A percentile compares a stretch with the other conserved stretches of the same genome.
Evolutionary conservation across 2,329 filamentous ascomycete genomes (phyloP).

Genomic region (Ophiostoma populinum): DNA sequence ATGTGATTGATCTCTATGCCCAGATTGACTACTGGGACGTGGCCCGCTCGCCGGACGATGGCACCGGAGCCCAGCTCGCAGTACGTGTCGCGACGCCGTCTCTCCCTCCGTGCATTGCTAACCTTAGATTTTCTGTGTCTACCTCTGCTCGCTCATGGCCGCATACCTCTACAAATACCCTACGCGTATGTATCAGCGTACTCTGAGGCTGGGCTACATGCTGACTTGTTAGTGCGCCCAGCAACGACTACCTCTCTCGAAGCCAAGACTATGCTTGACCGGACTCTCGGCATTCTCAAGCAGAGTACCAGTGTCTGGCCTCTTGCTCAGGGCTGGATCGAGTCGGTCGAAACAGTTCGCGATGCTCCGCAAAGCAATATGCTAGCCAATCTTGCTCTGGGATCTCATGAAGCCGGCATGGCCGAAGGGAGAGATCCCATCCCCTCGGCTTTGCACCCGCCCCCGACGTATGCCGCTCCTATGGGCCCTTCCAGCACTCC

Average conservation of each 20-base stretch:
- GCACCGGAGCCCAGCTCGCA: conserved; percentile 32
- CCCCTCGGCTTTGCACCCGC: conserved; percentile 12
- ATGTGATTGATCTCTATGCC: conserved; percentile 27
- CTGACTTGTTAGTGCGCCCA: conserved; percentile 20
- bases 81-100: too few relatives aligned
- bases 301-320: conserved; percentile 33
- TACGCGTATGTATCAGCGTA: conserved; percentile 5
- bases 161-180: conserved; percentile 30
- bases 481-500: conserved; percentile 10
- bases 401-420: conserved; percentile 27
- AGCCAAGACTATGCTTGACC: conserved; percentile 27
- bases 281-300: conserved; percentile 25
- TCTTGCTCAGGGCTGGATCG: conserved; percentile 29
- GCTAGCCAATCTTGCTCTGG: conserved; percentile 11
- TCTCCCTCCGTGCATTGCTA: too few relatives aligned
- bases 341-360: conserved; percentile 25
- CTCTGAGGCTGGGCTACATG: too few relatives aligned
- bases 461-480: conserved; percentile 8
- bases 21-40: conserved; percentile 33
- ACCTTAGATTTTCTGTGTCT: conserved; percentile 29
- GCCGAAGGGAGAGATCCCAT: conserved; percentile 23
- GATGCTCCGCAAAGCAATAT: conserved; percentile 24
- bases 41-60: conserved; percentile 24
- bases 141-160: conserved; percentile 31
- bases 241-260: conserved; percentile 21